Evolutionary conservation across 371 early-diverging fungal genomes (phyloP).

Genomic region (Syncephalastrum monosporum): DNA sequence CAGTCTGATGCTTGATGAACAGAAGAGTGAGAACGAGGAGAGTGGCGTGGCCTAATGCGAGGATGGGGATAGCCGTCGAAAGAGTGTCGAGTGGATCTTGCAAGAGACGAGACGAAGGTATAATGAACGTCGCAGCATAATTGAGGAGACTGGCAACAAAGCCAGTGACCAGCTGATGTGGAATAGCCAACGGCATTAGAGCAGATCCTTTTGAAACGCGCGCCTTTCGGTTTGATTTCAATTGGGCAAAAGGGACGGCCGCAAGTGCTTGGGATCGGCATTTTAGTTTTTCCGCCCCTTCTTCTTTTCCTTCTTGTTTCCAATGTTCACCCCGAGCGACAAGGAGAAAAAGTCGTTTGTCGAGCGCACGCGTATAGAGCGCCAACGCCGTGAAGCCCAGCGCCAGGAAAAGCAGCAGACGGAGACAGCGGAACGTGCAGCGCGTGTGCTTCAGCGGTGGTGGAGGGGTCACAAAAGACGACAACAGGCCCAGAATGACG

Average conservation of each 20-base stretch:
- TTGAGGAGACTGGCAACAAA: slow-evolving; percentile 15
- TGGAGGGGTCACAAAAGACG: slow-evolving; percentile 24
- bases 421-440: slow-evolving; percentile 21
- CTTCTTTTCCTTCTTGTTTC: neutral
- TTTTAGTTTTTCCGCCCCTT: too few species aligned
- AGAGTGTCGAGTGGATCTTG: slow-evolving; percentile 41
- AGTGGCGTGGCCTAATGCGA: slow-evolving; percentile 29
- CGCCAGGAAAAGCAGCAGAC: slow-evolving; percentile 16
- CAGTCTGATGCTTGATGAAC: slow-evolving; percentile 11
- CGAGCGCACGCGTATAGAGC: slow-evolving; percentile 31
- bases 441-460: slow-evolving; percentile 25
- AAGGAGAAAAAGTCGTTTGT: slow-evolving; percentile 36
- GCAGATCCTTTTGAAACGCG: too few species aligned
- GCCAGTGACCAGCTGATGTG: slow-evolving; percentile 7
- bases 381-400: slow-evolving; percentile 40
- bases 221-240: too few species aligned
- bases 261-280: too few species aligned
- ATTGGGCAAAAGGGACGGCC: too few species aligned
- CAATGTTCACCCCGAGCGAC: slow-evolving; percentile 38
- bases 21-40: slow-evolving; percentile 22
- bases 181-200: too few species aligned
- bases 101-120: slow-evolving; percentile 34
- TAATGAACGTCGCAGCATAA: slow-evolving; percentile 34
- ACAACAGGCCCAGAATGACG: slow-evolving; percentile 8
- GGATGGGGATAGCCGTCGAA: slow-evolving; percentile 31